These are phyloP conservation scores for Vararia minispora DNA, from an alignment of 768 basidiomycete genomes.

Conservation along the genomic window DNA sequence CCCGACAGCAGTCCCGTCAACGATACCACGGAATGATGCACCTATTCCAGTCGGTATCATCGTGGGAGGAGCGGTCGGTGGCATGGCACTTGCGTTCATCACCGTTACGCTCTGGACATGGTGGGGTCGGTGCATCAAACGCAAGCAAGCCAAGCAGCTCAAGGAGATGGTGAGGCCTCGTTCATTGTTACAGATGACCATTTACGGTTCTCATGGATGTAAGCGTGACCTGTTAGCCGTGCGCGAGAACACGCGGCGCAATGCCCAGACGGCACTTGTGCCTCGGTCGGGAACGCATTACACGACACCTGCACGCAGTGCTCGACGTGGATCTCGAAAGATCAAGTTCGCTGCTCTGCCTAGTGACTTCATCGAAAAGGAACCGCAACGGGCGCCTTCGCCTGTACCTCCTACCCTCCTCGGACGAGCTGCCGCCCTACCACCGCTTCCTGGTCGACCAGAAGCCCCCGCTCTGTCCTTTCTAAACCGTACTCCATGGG, in stretches of 20 bases:
- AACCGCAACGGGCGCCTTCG: not conserved
- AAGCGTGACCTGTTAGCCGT: conserved; percentile 20
- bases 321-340: conserved; percentile 13
- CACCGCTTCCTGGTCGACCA: not conserved
- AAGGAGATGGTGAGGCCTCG: conserved; percentile 20
- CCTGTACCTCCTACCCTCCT: not conserved
- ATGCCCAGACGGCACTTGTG: conserved; percentile 19
- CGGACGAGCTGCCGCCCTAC: not conserved
- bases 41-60: conserved; percentile 37
- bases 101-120: conserved; percentile 33
- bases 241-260: conserved; percentile 31
- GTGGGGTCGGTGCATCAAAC: conserved; percentile 34
- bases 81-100: conserved; percentile 33
- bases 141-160: conserved; percentile 21
- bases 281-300: conserved; percentile 7
- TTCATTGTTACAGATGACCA: not conserved
- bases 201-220: not conserved
- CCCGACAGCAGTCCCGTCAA: conserved; percentile 5
- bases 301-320: conserved; percentile 6
- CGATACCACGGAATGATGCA: conserved; percentile 1
- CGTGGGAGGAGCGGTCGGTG: conserved; percentile 37
- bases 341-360: conserved; percentile 27
- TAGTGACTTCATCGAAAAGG: not conserved
- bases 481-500: conserved; percentile 1
- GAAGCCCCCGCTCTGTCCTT: too few relatives aligned